phyloP scores from a whole-genome alignment of 768 basidiomycete genomes.

The Leccinum barrowsii region DNA sequence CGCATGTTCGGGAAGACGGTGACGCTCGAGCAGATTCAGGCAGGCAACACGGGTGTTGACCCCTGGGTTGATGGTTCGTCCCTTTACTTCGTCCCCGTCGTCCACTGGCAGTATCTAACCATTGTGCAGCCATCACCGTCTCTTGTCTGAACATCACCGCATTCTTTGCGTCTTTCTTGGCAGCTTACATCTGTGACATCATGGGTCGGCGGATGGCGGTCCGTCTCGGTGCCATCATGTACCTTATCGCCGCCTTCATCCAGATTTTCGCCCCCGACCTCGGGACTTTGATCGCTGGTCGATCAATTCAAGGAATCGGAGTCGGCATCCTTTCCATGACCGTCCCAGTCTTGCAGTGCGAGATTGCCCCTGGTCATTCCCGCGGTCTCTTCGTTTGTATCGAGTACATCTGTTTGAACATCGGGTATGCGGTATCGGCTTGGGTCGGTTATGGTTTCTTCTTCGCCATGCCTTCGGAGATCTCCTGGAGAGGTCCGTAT shows the following conservation, averaged over 20 bases:
- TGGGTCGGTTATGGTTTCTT: constrained; percentile 52
- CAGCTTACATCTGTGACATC: constrained; percentile 49
- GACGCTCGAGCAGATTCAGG: constrained; percentile 43
- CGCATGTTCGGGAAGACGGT: constrained; percentile 45
- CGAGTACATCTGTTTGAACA: constrained; percentile 50
- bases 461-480: constrained; percentile 41
- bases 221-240: constrained; percentile 47
- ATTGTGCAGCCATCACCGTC: constrained; percentile 42
- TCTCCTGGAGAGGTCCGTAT: constrained; percentile 56
- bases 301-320: constrained; percentile 46
- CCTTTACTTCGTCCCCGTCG: background rate
- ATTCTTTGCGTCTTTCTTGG: constrained; percentile 40
- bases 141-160: constrained; percentile 50
- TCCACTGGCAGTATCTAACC: background rate
- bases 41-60: constrained; percentile 41
- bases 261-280: constrained; percentile 49
- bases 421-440: constrained; percentile 47
- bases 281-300: constrained; percentile 37
- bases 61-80: constrained; percentile 45
- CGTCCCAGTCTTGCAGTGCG: constrained; percentile 47
- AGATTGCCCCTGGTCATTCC: constrained; percentile 44
- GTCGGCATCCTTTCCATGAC: constrained; percentile 51
- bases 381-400: constrained; percentile 53
- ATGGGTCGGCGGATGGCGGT: constrained; percentile 50
- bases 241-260: constrained; percentile 47